Conservation (phyloP, 2,329 filamentous ascomycete genomes). For the Coniochaeta sp. region DNA sequence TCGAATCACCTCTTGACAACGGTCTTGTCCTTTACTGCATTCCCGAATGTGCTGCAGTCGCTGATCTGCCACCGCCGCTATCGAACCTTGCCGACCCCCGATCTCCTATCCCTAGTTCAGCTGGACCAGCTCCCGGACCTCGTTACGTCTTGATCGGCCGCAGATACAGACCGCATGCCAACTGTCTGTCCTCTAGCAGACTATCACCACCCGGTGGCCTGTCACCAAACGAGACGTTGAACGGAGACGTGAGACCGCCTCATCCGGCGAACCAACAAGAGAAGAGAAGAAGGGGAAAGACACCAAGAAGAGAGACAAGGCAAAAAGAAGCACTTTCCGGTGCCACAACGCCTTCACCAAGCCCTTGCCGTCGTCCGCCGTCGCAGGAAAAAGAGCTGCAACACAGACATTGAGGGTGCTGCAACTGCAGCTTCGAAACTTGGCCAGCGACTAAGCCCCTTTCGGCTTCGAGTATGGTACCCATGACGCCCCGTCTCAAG, state of each 20-base stretch:
- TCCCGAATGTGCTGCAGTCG: constrained; percentile 1
- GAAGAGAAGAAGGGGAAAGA: background rate
- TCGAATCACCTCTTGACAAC: background rate
- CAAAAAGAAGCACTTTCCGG: constrained; percentile 4
- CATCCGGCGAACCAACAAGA: background rate
- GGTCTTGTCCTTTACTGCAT: too few species aligned
- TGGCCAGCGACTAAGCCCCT: constrained; percentile 26
- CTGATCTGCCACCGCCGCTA: constrained; percentile 1
- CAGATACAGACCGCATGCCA: constrained; percentile 1
- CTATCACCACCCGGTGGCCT: background rate
- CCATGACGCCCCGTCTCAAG: constrained; percentile 52
- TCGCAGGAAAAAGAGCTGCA: constrained; percentile 11
- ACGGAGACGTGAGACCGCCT: background rate
- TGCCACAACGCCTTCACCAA: background rate
- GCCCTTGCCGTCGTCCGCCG: background rate
- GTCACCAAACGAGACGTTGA: background rate
- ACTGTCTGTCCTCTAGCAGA: background rate
- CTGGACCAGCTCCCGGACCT: background rate
- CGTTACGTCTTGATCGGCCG: background rate
- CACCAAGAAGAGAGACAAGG: background rate
- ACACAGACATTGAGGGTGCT: constrained; percentile 6
- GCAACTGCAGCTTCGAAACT: constrained; percentile 22
- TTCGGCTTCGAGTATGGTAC: constrained; percentile 46
- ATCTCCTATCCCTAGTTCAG: background rate
- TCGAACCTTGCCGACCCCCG: background rate